Percentiles rank a stretch among this genome's conserved stretches.
Conservation (phyloP, 1,284 basidiomycete genomes). For the Rhodotorula sp. region DNA sequence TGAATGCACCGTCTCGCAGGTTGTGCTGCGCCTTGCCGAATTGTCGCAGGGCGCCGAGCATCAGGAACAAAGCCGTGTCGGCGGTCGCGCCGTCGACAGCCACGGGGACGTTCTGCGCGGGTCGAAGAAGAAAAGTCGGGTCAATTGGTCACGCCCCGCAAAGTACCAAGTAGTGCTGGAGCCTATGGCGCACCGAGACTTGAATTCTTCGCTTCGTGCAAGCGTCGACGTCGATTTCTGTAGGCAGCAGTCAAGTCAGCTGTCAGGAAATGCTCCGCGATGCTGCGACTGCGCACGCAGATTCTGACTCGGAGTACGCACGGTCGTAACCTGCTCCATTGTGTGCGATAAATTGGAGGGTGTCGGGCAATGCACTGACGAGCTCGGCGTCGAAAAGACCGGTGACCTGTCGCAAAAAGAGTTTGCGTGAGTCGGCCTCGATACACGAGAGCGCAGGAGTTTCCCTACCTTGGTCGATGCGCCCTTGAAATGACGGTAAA, state of each 20-base stretch:
- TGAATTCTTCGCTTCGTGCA: slow-evolving; percentile 21
- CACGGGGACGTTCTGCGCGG: slow-evolving; percentile 74
- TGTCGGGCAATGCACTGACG: slow-evolving; percentile 63
- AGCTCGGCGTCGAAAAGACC: slow-evolving; percentile 79
- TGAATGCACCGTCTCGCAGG: slow-evolving; percentile 56
- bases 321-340: slow-evolving; percentile 71
- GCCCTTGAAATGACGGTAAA: slow-evolving; percentile 70
- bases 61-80: slow-evolving; percentile 79
- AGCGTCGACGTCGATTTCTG: slow-evolving; percentile 12
- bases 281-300: background rate
- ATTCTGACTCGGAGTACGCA: slow-evolving; percentile 11
- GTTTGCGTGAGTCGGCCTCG: background rate
- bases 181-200: slow-evolving; percentile 9
- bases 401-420: slow-evolving; percentile 54
- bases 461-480: slow-evolving; percentile 28
- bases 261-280: background rate
- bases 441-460: background rate
- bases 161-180: too few species aligned
- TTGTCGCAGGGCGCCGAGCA: slow-evolving; percentile 78
- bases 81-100: slow-evolving; percentile 91
- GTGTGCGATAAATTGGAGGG: slow-evolving; percentile 81
- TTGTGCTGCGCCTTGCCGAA: slow-evolving; percentile 66
- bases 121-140: background rate
- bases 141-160: too few species aligned
- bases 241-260: background rate